Conservation (phyloP, 805 yeast genomes). For the Starmerella khaoyaiensis region DNA sequence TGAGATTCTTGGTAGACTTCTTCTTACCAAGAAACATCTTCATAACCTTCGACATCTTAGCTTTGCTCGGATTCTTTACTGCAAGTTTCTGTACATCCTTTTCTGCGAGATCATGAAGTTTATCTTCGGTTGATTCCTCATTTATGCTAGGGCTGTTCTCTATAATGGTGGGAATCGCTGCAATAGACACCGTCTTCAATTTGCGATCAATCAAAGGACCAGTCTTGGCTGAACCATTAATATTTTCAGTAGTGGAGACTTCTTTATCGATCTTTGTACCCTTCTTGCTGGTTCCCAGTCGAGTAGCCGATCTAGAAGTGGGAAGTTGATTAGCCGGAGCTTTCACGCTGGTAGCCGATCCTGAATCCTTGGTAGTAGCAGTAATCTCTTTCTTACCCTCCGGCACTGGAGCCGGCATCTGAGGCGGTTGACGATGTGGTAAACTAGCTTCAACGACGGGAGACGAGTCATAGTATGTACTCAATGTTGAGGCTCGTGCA, state of each 20-base stretch:
- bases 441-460: not conserved
- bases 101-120: no score
- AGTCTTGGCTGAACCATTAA: not conserved
- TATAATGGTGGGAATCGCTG: not conserved
- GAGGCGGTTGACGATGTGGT: conserved; percentile 3
- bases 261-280: no score
- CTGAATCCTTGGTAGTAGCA: not conserved
- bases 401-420: conserved; percentile 9
- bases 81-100: not conserved
- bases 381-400: not conserved
- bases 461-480: conserved; percentile 3
- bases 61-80: not conserved
- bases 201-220: not conserved
- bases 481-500: conserved; percentile 9
- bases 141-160: conserved; percentile 3
- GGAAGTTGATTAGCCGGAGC: no score
- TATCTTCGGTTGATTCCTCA: conserved; percentile 1
- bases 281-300: no score
- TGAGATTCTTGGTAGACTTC: conserved; percentile 1
- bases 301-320: no score
- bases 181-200: conserved; percentile 3
- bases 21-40: conserved; percentile 5
- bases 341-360: not conserved
- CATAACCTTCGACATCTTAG: conserved; percentile 2
- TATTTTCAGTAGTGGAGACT: no score